Conservation (phyloP, 208 protist genomes). For the Zelonia costaricensis region DNA sequence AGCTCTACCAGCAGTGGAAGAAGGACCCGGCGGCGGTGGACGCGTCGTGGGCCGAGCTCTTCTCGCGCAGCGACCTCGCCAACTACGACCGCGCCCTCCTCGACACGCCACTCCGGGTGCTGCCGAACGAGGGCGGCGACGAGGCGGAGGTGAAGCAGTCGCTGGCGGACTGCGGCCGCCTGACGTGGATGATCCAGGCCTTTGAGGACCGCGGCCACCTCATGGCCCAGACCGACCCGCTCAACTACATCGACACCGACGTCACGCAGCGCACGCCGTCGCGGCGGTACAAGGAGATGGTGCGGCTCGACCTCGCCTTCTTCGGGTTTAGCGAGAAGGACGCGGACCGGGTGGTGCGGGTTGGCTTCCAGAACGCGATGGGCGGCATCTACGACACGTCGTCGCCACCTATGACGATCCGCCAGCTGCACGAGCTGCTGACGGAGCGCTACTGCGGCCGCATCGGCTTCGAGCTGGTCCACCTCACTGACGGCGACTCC, state of each 20-base stretch:
- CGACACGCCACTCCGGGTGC: slow-evolving; percentile 58
- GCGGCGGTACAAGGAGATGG: slow-evolving; percentile 49
- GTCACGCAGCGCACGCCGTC: slow-evolving; percentile 43
- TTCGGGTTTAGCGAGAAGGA: slow-evolving; percentile 82
- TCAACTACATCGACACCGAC: slow-evolving; percentile 70
- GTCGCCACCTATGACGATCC: slow-evolving; percentile 74
- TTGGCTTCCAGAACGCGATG: slow-evolving; percentile 75
- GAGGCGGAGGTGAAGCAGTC: slow-evolving; percentile 62
- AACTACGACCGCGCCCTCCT: slow-evolving; percentile 64
- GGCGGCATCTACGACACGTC: slow-evolving; percentile 74
- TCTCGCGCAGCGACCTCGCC: slow-evolving; percentile 38
- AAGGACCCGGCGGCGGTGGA: slow-evolving; percentile 75
- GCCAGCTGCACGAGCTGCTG: slow-evolving; percentile 76
- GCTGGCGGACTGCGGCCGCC: slow-evolving; percentile 69
- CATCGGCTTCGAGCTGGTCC: slow-evolving; percentile 95
- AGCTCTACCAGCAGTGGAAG: slow-evolving; percentile 83
- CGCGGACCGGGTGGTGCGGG: slow-evolving; percentile 69
- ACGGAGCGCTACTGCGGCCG: slow-evolving; percentile 87
- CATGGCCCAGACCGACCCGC: slow-evolving; percentile 77
- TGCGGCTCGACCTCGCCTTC: slow-evolving; percentile 77
- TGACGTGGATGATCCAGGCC: slow-evolving; percentile 89
- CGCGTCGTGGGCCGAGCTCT: slow-evolving; percentile 70
- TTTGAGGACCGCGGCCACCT: slow-evolving; percentile 91
- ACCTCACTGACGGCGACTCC: slow-evolving; percentile 90
- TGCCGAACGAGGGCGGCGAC: slow-evolving; percentile 44